Percentiles rank a stretch among this genome's conserved stretches.
Evolutionary conservation across 2,329 filamentous ascomycete species (phyloP).

Genomic region (Thielaviopsis euricoi): DNA sequence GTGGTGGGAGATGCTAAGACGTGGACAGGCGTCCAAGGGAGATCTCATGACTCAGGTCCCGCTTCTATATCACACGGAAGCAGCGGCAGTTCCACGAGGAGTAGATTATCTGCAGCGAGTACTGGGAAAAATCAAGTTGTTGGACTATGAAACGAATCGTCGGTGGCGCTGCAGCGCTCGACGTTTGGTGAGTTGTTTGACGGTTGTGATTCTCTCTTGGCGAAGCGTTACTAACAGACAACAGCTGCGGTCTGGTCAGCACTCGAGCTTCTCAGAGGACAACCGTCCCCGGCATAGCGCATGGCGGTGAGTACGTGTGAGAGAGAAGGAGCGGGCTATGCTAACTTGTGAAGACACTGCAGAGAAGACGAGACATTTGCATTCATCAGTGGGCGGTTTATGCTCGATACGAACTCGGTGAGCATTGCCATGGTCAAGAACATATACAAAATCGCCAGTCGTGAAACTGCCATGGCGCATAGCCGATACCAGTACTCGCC

Average conservation of each 20-base stretch:
- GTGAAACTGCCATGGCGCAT: background rate
- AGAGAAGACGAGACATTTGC: slow-evolving; percentile 9
- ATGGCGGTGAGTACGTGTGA: background rate
- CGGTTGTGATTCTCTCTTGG: background rate
- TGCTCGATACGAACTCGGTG: slow-evolving; percentile 6
- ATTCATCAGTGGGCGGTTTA: slow-evolving; percentile 10
- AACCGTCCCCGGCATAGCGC: background rate
- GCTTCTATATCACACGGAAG: slow-evolving; percentile 6
- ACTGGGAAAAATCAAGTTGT: background rate
- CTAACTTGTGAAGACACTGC: slow-evolving; percentile 1
- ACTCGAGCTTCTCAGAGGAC: background rate
- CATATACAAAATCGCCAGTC: slow-evolving; percentile 4
- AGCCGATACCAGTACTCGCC: too few relatives aligned
- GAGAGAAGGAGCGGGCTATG: background rate
- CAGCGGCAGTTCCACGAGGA: slow-evolving; percentile 1
- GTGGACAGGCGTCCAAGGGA: slow-evolving; percentile 1
- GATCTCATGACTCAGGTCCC: slow-evolving; percentile 6
- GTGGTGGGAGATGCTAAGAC: slow-evolving; percentile 10
- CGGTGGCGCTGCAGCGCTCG: background rate
- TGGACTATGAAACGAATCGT: background rate
- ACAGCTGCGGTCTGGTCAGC: background rate
- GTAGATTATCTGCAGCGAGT: slow-evolving; percentile 1
- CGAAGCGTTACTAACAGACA: background rate
- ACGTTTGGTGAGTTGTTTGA: background rate
- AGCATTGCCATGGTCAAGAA: slow-evolving; percentile 8